Base-by-base conservation (phyloP, 140 eudicot species). In the Erigeron philadelphicus region DNA sequence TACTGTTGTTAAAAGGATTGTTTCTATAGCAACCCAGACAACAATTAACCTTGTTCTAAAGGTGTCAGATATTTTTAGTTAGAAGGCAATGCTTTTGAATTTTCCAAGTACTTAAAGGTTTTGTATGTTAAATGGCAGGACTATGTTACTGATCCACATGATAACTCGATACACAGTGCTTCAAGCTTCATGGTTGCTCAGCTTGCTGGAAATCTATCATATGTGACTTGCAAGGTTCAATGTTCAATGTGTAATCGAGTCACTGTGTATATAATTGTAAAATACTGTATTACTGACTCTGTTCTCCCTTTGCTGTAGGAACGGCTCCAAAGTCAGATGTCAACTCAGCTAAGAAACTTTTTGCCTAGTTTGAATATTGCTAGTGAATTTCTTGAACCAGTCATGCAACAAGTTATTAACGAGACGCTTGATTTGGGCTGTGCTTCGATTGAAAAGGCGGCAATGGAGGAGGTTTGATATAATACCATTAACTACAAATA, bases 401-500 rank as follows among this genome's bases (percentile, higher is more conserved):
- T 57, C 49, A 43, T 78, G 44, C 21, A 15, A 21, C 67, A 21
- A 63, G 80, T 70, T 56, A 72, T 55, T 23, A 44, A 75, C 75
- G 84, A 79, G 35, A 75, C 75, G 47, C 84, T 79, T 64, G 80
- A 79, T 13, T 61, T 69, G 73, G 84, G 84, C 5, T 79, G 84
- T 63, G 77, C 62, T 16, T 45, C 61, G 12, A 79, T 79, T 38
- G 80, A 74, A 70, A 63, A 70, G 31, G 74, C 84, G 45, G 80
- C 84, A 56, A 64, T 68, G 8, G 80, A 79, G 23, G 70, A 68
- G 83, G 83, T 73, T 41, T 68, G 62, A 68, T 9, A 23, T 54
- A 54, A 17, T 17, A 54, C 61, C 61, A 54, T 54, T 23, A 17
- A 6, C 17, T 23, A n/a, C 23, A 54, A 54, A 54, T 54, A 54